Evolutionary conservation across 179 eudicot species (phyloP), one percentile per base, ranked within the genome.

Genomic region (Amaranthus tricolor): DNA sequence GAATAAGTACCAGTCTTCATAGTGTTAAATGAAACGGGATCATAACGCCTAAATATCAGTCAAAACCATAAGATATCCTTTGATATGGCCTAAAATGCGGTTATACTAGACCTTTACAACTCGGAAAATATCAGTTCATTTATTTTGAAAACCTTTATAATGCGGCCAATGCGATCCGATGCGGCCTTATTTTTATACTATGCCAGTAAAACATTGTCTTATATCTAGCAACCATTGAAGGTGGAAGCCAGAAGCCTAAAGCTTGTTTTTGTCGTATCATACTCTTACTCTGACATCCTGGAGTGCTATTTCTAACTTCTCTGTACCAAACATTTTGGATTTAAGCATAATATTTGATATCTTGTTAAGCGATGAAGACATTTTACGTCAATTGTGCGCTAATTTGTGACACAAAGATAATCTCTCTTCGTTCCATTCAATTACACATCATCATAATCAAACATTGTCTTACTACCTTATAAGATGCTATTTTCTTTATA

Each of bases 311-410:
- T 49, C 2, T 52, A 56, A 14, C 24, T 19, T 64, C 55, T 7
- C 2, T 31, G 44, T 40, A 6, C 55, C 55, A 16, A 49, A 14
- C 19, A 47, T 21, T 2, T 31, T 47, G 31, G 17, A 10, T 66
- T 31, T 20, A 14, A 57, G 53, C 16, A 17, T 75, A 24, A 9
- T 56, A 24, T 50, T 43, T 16, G 10, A 7, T 59, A 21, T 54
- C 16, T 19, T 52, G 12, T 7, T 48, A 3, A 64, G 51, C 11
- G 66, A 7, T 66, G 48, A 52, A 49, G 24, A 51, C 56, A 16
- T 48, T 57, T 49, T 78, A 20, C 11, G 64, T 58, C 20, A 68
- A 58, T 21, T 55, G 58, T 64, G 16, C 10, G 15, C 59, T 61
- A 12, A 31, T 48, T 71, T 9, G 51, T 40, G 40, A 49, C 43